Base-by-base conservation (phyloP, 108 stramenopile species). In the Discostella pseudostelligera region DNA sequence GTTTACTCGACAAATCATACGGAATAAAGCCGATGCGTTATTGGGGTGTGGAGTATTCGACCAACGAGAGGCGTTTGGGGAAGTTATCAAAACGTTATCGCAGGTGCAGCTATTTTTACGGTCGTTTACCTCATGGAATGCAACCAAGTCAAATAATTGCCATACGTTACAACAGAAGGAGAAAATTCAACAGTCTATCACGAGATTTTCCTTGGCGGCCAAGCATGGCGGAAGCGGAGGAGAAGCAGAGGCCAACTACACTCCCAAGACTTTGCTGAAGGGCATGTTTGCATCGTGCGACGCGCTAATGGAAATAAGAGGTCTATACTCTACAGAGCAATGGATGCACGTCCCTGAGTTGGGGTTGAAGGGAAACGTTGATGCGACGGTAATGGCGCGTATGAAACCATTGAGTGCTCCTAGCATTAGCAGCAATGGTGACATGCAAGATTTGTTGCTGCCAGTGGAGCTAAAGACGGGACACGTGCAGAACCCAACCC, bases 401-500 rank as follows among this genome's bases (percentile, higher is more conserved):
- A 88, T 84, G 8, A 74, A 75, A 36, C 62, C 69, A 16, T 28
- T 47, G 2, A 20, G 8, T 26, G 0, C 40, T 32, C 21, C 66
- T 5, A 44, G n/a, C 36, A 25, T 16, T 39, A 24, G 16, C 42
- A 37, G 36, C 4, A 47, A 59, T 3, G 14, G 19, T 10, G 49
- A 48, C 12, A 45, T 59, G 69, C 67, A 45, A 45, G 64, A 66
- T 56, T 64, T 35, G 25, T 68, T 89, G 39, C 74, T 93, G 74
- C 76, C 84, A 14, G 28, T 96, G 32, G 92, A 96, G 63, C 71
- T 96, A 36, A 96, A 96, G 62, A 96, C 95, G 32, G 92, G 92
- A 19, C 85, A 93, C 69, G 77, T 74, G 40, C 90, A 90, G 70
- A 84, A 73, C 21, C 55, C 86, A 4, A 78, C 86, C 37, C 62